phyloP scores from a whole-genome alignment of 2,329 filamentous ascomycete genomes.

The Colletotrichum sojae region DNA sequence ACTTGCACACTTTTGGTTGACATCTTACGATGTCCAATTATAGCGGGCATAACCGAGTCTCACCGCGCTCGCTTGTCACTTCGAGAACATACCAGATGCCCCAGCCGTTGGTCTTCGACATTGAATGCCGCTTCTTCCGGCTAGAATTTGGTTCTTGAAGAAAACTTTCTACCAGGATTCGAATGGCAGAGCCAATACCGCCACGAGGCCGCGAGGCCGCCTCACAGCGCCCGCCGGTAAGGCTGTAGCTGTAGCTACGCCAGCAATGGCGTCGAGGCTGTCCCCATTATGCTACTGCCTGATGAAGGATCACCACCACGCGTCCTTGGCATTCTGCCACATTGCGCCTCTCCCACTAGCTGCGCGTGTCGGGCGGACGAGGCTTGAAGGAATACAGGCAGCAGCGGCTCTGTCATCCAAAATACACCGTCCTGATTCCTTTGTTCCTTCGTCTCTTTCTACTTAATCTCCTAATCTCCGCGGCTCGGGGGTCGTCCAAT shows the following conservation, averaged over 20 bases:
- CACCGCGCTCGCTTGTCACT: conserved; percentile 17
- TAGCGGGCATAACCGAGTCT: conserved; percentile 30
- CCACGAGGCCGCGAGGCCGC: not conserved
- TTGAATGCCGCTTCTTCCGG: conserved; percentile 20
- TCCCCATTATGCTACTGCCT: not conserved
- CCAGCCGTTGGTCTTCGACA: not conserved
- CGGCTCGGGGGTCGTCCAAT: conserved; percentile 28
- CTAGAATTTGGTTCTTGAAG: not conserved
- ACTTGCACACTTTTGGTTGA: not conserved
- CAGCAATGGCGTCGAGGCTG: conserved; percentile 9
- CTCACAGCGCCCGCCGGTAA: not conserved
- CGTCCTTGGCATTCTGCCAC: conserved; percentile 26
- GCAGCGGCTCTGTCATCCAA: conserved; percentile 26
- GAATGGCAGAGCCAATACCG: not conserved
- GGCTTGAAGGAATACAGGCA: conserved; percentile 2
- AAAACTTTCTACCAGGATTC: not conserved
- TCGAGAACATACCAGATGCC: conserved; percentile 11
- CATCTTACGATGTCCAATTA: conserved; percentile 34
- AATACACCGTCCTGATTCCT: conserved; percentile 9
- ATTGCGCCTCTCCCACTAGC: conserved; percentile 2
- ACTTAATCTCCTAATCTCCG: conserved; percentile 14
- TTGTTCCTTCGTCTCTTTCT: conserved; percentile 8
- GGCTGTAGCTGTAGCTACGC: conserved; percentile 8
- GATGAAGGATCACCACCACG: conserved; percentile 4
- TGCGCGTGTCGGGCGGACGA: not conserved